These are phyloP conservation scores for Symbiodinium pilosum DNA, from an alignment of 73 alveolate species.

Conservation along the genomic window DNA sequence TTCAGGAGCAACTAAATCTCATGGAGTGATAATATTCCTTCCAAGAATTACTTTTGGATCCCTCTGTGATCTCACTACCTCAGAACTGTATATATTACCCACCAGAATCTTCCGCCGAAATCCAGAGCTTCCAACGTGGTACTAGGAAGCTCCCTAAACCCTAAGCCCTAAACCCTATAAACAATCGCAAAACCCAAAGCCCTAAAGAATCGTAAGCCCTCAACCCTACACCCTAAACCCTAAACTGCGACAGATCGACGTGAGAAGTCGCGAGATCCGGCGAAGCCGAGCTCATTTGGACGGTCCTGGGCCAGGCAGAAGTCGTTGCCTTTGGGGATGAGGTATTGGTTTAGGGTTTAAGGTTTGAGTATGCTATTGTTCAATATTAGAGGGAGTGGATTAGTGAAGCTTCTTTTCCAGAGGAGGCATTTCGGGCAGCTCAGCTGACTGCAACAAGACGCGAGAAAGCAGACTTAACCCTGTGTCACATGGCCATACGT, in stretches of 20 bases:
- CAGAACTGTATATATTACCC: no score
- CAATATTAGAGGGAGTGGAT: not conserved
- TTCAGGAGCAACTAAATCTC: no score
- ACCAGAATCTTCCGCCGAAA: no score
- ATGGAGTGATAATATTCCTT: no score
- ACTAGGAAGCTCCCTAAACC: not conserved
- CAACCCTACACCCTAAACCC: not conserved
- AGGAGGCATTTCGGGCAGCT: no score
- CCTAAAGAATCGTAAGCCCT: not conserved
- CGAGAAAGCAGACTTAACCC: no score
- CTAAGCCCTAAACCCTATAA: not conserved
- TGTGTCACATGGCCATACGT: no score
- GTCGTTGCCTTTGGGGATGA: not conserved
- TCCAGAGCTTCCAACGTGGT: no score
- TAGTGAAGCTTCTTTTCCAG: no score
- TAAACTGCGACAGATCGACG: not conserved
- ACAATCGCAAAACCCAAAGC: not conserved
- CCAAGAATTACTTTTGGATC: no score
- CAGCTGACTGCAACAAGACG: no score
- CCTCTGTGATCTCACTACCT: no score
- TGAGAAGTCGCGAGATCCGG: not conserved
- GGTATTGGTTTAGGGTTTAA: not conserved
- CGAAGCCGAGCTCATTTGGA: not conserved
- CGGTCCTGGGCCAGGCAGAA: slow-evolving; percentile 5
- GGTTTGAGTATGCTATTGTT: not conserved